Conservation (phyloP, 371 early-diverging fungal genomes). For the Ordospora pajunii region DNA sequence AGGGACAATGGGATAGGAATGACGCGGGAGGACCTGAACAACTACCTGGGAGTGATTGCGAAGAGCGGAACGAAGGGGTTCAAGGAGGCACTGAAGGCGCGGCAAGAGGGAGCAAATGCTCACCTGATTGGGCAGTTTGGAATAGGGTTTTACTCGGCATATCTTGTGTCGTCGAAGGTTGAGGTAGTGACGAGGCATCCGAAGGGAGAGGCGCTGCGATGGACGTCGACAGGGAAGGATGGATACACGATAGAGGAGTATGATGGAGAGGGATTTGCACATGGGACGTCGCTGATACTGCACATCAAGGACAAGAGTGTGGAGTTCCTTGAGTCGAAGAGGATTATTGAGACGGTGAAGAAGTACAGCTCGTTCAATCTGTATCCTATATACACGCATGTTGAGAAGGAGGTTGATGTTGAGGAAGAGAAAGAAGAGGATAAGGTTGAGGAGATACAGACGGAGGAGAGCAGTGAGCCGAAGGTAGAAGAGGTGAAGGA, state of each 20-base stretch:
- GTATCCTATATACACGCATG: constrained; percentile 75
- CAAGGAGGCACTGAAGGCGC: constrained; percentile 69
- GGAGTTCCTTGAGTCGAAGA: constrained; percentile 74
- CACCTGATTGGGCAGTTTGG: constrained; percentile 93
- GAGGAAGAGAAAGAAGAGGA: constrained; percentile 66
- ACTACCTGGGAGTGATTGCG: constrained; percentile 88
- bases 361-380: constrained; percentile 84
- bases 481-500: constrained; percentile 64
- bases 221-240: constrained; percentile 81
- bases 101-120: constrained; percentile 61
- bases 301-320: constrained; percentile 78
- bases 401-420: constrained; percentile 70
- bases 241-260: constrained; percentile 78
- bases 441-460: constrained; percentile 64
- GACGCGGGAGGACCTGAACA: constrained; percentile 85
- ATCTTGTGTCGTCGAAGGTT: constrained; percentile 83
- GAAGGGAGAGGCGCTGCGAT: constrained; percentile 79
- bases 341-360: constrained; percentile 72
- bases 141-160: constrained; percentile 93
- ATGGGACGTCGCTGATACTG: constrained; percentile 76
- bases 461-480: constrained; percentile 58
- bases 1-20: constrained; percentile 88
- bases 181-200: constrained; percentile 84
- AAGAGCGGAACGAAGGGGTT: constrained; percentile 84
- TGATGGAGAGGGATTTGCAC: constrained; percentile 68